Conservation (phyloP, 768 basidiomycete species). For the Guyanaporus albipodus region DNA sequence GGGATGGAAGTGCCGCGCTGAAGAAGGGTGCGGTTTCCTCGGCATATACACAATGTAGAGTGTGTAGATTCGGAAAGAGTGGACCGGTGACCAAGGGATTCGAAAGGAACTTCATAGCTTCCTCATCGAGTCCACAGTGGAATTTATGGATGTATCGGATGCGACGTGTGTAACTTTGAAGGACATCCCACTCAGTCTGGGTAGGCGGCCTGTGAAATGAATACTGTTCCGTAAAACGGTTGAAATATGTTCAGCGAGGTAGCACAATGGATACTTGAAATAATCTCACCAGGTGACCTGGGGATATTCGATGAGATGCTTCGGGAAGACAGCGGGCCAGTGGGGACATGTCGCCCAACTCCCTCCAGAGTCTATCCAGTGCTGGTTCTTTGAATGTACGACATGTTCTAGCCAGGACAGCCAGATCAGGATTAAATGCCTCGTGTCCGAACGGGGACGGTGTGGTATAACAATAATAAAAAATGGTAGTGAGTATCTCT, state of each 20-base stretch:
- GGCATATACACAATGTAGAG: neutral
- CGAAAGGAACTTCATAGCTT: neutral
- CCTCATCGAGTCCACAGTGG: too few species aligned
- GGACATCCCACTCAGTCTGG: neutral
- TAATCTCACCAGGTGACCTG: neutral
- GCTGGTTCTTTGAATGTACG: too few species aligned
- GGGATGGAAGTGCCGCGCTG: neutral
- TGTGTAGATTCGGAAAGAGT: neutral
- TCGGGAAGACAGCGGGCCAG: neutral
- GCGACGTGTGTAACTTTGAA: too few species aligned
- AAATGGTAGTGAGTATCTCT: too few species aligned
- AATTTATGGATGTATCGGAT: too few species aligned
- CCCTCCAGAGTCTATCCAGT: too few species aligned
- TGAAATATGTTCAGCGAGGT: neutral
- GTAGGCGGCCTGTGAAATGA: neutral
- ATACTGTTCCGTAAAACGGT: neutral
- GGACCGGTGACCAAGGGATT: neutral
- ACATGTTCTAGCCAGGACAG: too few species aligned
- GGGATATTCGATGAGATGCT: neutral
- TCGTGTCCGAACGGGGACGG: too few species aligned
- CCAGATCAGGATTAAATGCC: too few species aligned
- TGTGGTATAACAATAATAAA: too few species aligned
- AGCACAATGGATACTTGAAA: too few species aligned
- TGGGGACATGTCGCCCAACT: neutral
- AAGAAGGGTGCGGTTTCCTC: neutral